Conservation (phyloP, 805 yeast species). For the Starmera pachycereana region DNA sequence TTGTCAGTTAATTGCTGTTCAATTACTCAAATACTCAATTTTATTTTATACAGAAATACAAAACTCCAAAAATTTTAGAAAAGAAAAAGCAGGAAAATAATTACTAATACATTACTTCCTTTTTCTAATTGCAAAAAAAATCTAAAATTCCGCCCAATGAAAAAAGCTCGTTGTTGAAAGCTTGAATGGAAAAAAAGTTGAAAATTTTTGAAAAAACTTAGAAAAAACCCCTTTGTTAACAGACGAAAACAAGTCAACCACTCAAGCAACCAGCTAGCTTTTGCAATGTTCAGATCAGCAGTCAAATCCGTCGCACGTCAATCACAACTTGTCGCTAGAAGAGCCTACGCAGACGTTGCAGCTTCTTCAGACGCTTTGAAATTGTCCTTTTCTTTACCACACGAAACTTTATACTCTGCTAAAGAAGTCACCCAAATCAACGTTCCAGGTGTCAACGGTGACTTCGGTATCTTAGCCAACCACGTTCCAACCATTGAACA, state of each 20-base stretch:
- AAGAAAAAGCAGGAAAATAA: too few species aligned
- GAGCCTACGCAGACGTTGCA: slow-evolving; percentile 86
- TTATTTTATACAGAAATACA: too few species aligned
- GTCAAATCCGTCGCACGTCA: slow-evolving; percentile 20
- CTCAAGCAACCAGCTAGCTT: background rate
- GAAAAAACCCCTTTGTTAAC: slow-evolving; percentile 1
- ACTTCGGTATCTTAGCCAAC: slow-evolving; percentile 92
- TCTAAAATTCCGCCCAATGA: too few species aligned
- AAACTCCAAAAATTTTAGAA: too few species aligned
- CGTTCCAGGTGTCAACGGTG: slow-evolving; percentile 92
- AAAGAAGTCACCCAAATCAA: slow-evolving; percentile 62
- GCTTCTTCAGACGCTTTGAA: slow-evolving; percentile 58
- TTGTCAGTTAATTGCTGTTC: too few species aligned
- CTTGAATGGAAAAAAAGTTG: too few species aligned
- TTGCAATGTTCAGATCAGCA: slow-evolving; percentile 20
- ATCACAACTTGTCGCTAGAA: slow-evolving; percentile 47
- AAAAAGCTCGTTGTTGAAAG: too few species aligned
- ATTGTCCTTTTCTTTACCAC: slow-evolving; percentile 87
- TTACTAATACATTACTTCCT: too few species aligned
- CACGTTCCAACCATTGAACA: slow-evolving; percentile 98
- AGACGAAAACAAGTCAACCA: background rate
- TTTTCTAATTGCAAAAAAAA: too few species aligned
- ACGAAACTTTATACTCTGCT: slow-evolving; percentile 52
- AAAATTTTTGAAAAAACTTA: background rate
- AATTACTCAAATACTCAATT: too few species aligned